Conservation (phyloP, 805 yeast genomes). For the Metschnikowia anglica region DNA sequence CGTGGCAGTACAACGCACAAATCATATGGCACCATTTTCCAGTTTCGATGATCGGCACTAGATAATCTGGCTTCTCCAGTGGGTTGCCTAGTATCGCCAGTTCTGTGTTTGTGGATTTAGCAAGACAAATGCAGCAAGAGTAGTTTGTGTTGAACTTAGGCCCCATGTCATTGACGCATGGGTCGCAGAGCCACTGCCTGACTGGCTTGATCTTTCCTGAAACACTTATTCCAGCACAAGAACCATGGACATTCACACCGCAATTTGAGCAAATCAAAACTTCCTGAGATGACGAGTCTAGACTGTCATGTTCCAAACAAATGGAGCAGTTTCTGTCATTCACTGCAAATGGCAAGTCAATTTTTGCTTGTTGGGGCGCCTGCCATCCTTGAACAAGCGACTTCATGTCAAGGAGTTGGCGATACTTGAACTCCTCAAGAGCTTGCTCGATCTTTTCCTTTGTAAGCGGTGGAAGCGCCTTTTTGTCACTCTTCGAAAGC, state of each 20-base stretch:
- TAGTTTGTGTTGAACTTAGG: slow-evolving; percentile 59
- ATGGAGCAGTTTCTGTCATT: slow-evolving; percentile 48
- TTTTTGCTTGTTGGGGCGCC: slow-evolving; percentile 15
- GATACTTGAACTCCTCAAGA: slow-evolving; percentile 4
- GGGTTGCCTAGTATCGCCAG: slow-evolving; percentile 42
- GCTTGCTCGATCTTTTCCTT: slow-evolving; percentile 12
- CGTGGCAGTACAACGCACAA: slow-evolving; percentile 61
- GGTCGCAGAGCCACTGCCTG: slow-evolving; percentile 74
- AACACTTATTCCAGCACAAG: slow-evolving; percentile 58
- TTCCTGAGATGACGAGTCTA: slow-evolving; percentile 27
- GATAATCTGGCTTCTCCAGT: slow-evolving; percentile 54
- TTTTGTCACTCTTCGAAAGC: slow-evolving; percentile 22
- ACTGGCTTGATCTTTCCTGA: slow-evolving; percentile 26
- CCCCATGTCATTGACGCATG: slow-evolving; percentile 67
- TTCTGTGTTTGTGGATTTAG: slow-evolving; percentile 50
- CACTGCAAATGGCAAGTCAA: slow-evolving; percentile 15
- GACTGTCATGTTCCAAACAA: slow-evolving; percentile 45
- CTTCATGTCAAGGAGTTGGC: slow-evolving; percentile 31
- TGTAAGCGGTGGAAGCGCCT: slow-evolving; percentile 18
- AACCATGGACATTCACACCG: slow-evolving; percentile 65
- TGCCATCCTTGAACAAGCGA: slow-evolving; percentile 15
- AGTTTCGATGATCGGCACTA: slow-evolving; percentile 59
- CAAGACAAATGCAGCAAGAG: slow-evolving; percentile 64
- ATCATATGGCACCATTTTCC: slow-evolving; percentile 77
- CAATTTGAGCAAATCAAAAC: slow-evolving; percentile 61